Conservation (phyloP, 176 grass and related monocot species). For the Aegilops longissima region DNA sequence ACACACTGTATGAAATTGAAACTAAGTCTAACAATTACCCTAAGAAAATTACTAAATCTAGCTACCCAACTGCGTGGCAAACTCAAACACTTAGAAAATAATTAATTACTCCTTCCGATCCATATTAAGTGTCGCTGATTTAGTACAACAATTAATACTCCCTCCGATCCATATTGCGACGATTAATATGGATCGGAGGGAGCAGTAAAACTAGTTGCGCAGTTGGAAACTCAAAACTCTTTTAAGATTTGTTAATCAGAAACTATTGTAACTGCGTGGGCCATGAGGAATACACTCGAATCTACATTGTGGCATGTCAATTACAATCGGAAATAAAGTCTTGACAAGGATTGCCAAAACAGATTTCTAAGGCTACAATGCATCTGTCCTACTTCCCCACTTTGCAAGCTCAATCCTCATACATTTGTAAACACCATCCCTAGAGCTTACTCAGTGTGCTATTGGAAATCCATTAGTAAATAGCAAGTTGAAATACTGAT, state of each 20-base stretch:
- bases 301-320: background rate
- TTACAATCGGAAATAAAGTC: background rate
- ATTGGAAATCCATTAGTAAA: background rate
- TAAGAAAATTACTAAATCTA: background rate
- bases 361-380: background rate
- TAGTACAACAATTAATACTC: too few species aligned
- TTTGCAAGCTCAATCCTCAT: background rate
- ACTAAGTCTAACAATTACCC: background rate
- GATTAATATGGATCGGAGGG: too few species aligned
- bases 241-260: background rate
- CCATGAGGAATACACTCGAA: background rate
- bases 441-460: background rate
- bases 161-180: too few species aligned
- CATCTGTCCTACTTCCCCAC: background rate
- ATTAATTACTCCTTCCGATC: too few species aligned
- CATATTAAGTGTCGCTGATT: too few species aligned
- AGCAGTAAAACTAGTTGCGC: background rate
- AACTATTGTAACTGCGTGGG: background rate
- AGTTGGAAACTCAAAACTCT: conserved; percentile 11
- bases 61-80: background rate
- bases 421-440: background rate
- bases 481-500: background rate
- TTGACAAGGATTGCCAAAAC: background rate
- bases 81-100: background rate
- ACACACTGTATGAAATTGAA: background rate